Base-by-base conservation (phyloP, 805 yeast species). In the Ascoidea tarda region DNA sequence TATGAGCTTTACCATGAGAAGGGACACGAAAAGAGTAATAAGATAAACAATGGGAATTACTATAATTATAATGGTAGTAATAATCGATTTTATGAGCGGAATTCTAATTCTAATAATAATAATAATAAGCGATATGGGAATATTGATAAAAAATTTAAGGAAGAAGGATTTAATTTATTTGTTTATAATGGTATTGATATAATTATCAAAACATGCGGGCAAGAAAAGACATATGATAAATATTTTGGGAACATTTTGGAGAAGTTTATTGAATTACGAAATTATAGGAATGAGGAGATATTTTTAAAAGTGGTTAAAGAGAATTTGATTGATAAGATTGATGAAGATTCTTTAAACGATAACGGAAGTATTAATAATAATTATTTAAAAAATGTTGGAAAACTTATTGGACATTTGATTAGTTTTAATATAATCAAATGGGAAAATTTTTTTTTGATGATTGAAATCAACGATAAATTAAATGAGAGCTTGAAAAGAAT, bases 181-280 rank as follows among this genome's bases (percentile, higher is more conserved):
- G 14, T 10, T 10, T 38, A 38, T 38, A 38, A 38, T 10, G 14
- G 8, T 38, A 38, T 38, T 38, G 57, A 54, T 16, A 52, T 55
- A 12, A 55, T 63, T 33, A 57, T 58, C 5, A 57, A 61, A 52
- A 54, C 65, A 55, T 84, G 96, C 64, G 77, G 88, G 0, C 95
- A 90, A 60, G 96, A 87, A 59, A 79, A 84, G 57, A 81, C 91
- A 0, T 91, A 88, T 63, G 83, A 95, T 49, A 89, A 88, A 63
- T 84, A 79, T 62, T 89, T 81, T 63, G 96, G 96, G 5, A 74
- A 81, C 1, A 76, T 88, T 31, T 85, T 84, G 5, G 87, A 83
- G 57, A 78, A 79, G 53, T 38, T 38, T 75, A 64, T 6, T 66
- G 8, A 10, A 38, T 8, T 38, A 10, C 8, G 14, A 10, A 38